These are phyloP conservation scores for Datisca glomerata DNA, from an alignment of 306 rosid species.

Conservation along the genomic window DNA sequence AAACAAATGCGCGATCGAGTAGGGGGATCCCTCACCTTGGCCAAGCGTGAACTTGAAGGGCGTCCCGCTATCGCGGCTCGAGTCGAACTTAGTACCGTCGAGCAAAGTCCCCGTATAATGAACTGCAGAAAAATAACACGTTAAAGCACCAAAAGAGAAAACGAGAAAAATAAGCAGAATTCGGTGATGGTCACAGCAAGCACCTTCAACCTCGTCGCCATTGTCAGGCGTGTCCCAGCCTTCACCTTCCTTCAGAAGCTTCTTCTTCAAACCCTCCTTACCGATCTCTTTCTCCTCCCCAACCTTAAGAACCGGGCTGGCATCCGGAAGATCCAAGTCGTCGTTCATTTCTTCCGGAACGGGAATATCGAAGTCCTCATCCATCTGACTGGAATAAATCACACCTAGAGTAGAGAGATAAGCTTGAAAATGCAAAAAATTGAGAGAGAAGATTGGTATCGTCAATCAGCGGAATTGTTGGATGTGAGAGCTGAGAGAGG, in stretches of 20 bases:
- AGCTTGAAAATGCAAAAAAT: background rate
- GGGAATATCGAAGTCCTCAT: slow-evolving; percentile 55
- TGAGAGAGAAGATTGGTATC: background rate
- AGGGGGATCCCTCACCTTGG: slow-evolving; percentile 55
- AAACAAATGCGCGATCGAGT: no score
- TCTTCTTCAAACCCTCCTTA: slow-evolving; percentile 69
- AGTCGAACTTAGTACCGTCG: slow-evolving; percentile 88
- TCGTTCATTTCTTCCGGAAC: slow-evolving; percentile 44
- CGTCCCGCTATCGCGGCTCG: slow-evolving; percentile 65
- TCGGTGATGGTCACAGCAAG: background rate
- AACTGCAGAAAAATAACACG: slow-evolving; percentile 25
- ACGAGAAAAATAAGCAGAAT: background rate
- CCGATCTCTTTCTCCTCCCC: slow-evolving; percentile 97
- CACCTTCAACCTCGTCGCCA: slow-evolving; percentile 94
- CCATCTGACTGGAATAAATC: slow-evolving; percentile 18
- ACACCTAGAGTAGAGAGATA: background rate
- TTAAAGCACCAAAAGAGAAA: background rate
- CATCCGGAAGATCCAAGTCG: slow-evolving; percentile 55
- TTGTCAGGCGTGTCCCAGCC: slow-evolving; percentile 67
- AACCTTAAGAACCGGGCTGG: slow-evolving; percentile 29
- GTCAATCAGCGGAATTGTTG: background rate
- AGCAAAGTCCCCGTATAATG: slow-evolving; percentile 89
- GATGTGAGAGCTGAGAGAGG: background rate
- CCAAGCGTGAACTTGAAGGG: slow-evolving; percentile 93
- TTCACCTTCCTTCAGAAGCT: slow-evolving; percentile 71